Evolutionary conservation across 2,329 filamentous ascomycete species (phyloP), one percentile per base, ranked within the genome.

Genomic region (Hypocreales sp.): DNA sequence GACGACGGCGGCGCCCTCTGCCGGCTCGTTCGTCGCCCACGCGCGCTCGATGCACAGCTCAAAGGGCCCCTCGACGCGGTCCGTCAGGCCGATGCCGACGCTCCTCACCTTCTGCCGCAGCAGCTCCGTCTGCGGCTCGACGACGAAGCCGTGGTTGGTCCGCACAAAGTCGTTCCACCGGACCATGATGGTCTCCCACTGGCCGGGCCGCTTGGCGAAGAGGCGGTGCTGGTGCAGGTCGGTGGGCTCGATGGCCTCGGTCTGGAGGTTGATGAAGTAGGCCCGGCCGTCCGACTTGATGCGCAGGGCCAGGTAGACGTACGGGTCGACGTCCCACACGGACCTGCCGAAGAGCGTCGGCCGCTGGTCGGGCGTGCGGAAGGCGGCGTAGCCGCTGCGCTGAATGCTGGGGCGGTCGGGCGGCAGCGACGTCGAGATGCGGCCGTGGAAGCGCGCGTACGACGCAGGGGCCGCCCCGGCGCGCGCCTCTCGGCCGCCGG

Each of bases 181-280:
- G 36, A 98, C 78, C 25, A 92, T 53, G n/a, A 94, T 69, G 2
- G 90, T 94, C 62, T 98, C 87, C 90, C 90, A 98, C 42, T 86
- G 67, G 1, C 84, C 84, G 0, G 80, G 75, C 7, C 71, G 69
- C 44, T 75, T 77, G 7, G 78, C 67, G 40, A 83, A 92, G 5
- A 98, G 56, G 26, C 90, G 66, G 52, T 98, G 90, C 50, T 98
- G 90, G 51, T 95, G 90, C 36, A 98, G 64, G 50, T 98, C 90
- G n/a, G 84, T 87, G 8, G 83, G 80, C 25, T 93, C 81, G 30
- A 98, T 76, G 2, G 80, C 81, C 47, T 98, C 87, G 4, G 86
- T 93, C 59, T 95, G 90, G 11, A 98, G 60, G 52, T 98, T 98
- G 44, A 98, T 72, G 31, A 93, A 82, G 58, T 95, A 98, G 42